phyloP scores from a whole-genome alignment of 2,329 filamentous ascomycete genomes.

The Rasamsonia emersonii region DNA sequence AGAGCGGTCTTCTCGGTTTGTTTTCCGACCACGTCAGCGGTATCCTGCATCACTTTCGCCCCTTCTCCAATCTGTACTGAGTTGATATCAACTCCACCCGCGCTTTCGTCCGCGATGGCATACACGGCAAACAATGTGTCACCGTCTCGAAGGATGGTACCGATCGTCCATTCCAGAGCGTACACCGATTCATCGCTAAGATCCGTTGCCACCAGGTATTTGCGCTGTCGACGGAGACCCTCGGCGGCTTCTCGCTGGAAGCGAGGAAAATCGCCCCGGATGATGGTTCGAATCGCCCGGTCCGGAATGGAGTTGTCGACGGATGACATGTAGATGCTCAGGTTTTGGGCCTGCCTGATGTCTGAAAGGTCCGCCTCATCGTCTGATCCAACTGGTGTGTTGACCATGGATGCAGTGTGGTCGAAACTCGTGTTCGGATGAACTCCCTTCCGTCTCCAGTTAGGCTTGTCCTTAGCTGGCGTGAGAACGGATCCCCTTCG shows the following conservation, averaged over 20 bases:
- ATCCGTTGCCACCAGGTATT: constrained; percentile 93
- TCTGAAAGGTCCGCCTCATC: constrained; percentile 77
- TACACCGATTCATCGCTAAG: constrained; percentile 90
- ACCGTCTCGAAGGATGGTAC: constrained; percentile 85
- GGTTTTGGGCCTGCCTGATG: constrained; percentile 77
- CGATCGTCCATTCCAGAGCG: constrained; percentile 94
- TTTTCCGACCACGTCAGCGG: constrained; percentile 58
- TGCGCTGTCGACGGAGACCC: constrained; percentile 68
- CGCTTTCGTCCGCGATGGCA: constrained; percentile 77
- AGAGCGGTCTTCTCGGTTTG: constrained; percentile 47
- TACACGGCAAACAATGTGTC: constrained; percentile 91
- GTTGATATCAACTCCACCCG: constrained; percentile 24
- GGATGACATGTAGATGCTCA: constrained; percentile 71
- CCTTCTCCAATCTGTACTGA: constrained; percentile 60
- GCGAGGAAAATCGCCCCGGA: constrained; percentile 69
- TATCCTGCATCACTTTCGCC: constrained; percentile 64
- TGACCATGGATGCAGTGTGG: constrained; percentile 49
- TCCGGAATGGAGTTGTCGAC: constrained; percentile 66
- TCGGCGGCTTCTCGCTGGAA: constrained; percentile 72
- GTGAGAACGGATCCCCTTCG: constrained; percentile 54
- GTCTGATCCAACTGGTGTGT: constrained; percentile 68
- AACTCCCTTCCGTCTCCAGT: constrained; percentile 43
- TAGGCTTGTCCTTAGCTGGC: constrained; percentile 4
- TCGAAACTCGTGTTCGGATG: constrained; percentile 85
- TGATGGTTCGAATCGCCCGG: constrained; percentile 78